phyloP scores from a whole-genome alignment of 768 basidiomycete genomes.

The Lactifluus hygrophoroides region DNA sequence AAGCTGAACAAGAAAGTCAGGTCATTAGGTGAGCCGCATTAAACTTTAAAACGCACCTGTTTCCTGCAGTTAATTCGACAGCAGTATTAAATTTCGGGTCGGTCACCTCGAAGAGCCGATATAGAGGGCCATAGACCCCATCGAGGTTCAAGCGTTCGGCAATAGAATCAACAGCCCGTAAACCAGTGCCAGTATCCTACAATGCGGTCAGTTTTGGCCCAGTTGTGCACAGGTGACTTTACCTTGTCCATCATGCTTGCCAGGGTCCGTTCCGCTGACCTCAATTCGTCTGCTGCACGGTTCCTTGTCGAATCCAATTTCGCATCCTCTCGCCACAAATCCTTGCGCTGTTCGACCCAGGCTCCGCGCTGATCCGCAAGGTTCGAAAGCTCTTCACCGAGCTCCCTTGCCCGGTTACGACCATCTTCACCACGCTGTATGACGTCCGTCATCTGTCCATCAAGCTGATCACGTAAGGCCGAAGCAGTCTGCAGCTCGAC shows the following conservation, averaged over 20 bases:
- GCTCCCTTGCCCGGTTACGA: constrained; percentile 43
- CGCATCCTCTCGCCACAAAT: constrained; percentile 91
- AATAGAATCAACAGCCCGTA: constrained; percentile 80
- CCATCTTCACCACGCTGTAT: constrained; percentile 59
- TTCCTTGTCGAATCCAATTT: constrained; percentile 72
- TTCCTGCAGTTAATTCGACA: constrained; percentile 91
- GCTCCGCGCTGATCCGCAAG: constrained; percentile 64
- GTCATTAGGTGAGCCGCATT: not conserved
- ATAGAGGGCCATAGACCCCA: constrained; percentile 91
- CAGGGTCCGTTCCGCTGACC: constrained; percentile 68
- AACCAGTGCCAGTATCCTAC: constrained; percentile 85
- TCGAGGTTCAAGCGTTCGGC: constrained; percentile 62
- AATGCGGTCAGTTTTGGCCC: constrained; percentile 2
- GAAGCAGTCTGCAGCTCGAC: constrained; percentile 42
- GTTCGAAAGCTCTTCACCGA: constrained; percentile 49
- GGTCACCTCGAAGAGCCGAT: constrained; percentile 84
- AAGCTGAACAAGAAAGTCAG: constrained; percentile 43
- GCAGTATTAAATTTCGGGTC: constrained; percentile 87
- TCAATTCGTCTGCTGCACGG: constrained; percentile 73
- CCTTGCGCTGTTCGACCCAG: constrained; percentile 76
- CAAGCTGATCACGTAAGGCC: constrained; percentile 46
- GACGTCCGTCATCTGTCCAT: constrained; percentile 47
- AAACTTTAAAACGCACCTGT: constrained; percentile 49
- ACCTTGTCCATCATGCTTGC: constrained; percentile 97
- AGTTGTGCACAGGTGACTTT: constrained; percentile 6